Evolutionary conservation across 2,329 filamentous ascomycete species (phyloP).

Genomic region (Pseudonectria foliicola): DNA sequence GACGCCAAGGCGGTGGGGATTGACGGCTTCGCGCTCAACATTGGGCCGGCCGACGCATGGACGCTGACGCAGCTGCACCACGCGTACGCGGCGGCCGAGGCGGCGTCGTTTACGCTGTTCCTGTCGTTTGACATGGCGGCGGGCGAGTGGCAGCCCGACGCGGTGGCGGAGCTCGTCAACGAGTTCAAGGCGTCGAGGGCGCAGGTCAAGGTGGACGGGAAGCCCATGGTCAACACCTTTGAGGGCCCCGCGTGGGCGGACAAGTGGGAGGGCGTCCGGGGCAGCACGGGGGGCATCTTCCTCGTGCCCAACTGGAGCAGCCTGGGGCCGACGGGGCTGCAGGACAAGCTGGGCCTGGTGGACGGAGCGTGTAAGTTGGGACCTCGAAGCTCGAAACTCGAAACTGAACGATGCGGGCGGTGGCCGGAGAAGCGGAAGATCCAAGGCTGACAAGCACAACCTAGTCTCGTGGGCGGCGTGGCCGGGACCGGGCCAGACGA

Average conservation of each 20-base stretch:
- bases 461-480: conserved; percentile 34
- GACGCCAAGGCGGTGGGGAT: conserved; percentile 30
- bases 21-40: conserved; percentile 36
- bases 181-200: conserved; percentile 16
- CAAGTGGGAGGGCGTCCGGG: conserved; percentile 38
- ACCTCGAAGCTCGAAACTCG: too few species aligned
- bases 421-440: background rate
- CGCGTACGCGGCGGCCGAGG: conserved; percentile 21
- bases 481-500: conserved; percentile 24
- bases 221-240: conserved; percentile 45
- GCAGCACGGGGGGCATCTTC: conserved; percentile 25
- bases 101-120: conserved; percentile 28
- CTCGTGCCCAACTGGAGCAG: conserved; percentile 41
- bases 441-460: conserved; percentile 4
- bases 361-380: conserved; percentile 21
- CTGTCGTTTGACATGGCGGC: conserved; percentile 35
- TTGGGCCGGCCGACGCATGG: conserved; percentile 27
- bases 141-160: conserved; percentile 20
- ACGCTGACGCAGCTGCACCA: conserved; percentile 24
- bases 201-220: conserved; percentile 21
- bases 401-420: too few species aligned
- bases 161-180: conserved; percentile 20
- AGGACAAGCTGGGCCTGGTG: conserved; percentile 13
- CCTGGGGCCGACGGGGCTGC: conserved; percentile 14
- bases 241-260: conserved; percentile 35